Conservation (phyloP, 83 land plant genomes). For the Picea abies region DNA sequence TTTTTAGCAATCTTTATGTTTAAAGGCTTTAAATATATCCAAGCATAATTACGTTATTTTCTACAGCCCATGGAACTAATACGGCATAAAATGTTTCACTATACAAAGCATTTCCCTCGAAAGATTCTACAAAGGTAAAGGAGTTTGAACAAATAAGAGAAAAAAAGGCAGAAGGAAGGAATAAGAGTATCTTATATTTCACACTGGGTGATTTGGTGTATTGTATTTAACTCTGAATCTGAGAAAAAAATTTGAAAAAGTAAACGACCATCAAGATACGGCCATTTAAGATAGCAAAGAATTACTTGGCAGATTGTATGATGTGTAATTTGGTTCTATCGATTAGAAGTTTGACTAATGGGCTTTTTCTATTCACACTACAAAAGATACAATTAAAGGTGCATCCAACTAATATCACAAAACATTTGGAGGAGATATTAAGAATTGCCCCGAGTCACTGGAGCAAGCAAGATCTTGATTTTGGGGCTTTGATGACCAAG, state of each 20-base stretch:
- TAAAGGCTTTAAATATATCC: background rate
- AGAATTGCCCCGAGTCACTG: background rate
- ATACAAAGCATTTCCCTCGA: background rate
- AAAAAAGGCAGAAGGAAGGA: background rate
- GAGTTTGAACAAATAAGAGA: background rate
- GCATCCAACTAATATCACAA: background rate
- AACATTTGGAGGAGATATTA: background rate
- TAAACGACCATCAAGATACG: too few relatives aligned
- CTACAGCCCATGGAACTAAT: background rate
- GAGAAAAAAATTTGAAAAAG: too few relatives aligned
- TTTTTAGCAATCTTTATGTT: background rate
- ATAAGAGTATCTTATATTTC: too few relatives aligned
- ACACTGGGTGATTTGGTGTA: too few relatives aligned
- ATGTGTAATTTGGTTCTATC: background rate
- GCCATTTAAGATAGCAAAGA: too few relatives aligned
- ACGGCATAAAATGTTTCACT: background rate
- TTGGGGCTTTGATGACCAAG: too few relatives aligned
- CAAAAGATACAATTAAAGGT: background rate
- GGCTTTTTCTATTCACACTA: background rate
- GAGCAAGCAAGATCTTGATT: too few relatives aligned
- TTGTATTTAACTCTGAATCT: too few relatives aligned
- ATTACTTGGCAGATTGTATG: background rate
- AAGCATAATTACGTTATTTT: background rate
- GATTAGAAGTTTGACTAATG: background rate
- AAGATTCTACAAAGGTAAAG: background rate